Conservation (phyloP, 2,329 filamentous ascomycete genomes). For the Dactylellina drechsleri region DNA sequence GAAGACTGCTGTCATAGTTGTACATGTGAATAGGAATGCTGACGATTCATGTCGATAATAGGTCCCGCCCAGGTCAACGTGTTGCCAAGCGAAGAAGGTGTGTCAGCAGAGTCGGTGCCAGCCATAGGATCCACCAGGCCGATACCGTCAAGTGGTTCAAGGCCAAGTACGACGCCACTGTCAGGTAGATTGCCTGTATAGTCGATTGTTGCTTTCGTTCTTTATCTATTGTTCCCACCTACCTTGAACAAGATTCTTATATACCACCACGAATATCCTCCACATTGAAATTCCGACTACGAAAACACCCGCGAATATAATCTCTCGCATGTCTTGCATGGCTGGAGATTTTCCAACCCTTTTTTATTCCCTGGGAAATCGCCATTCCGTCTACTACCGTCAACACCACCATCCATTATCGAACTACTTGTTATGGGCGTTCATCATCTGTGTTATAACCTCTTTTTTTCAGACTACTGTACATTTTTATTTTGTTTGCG, state of each 20-base stretch:
- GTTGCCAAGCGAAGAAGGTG: conserved; percentile 92
- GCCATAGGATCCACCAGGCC: conserved; percentile 90
- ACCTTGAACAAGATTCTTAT: conserved; percentile 10
- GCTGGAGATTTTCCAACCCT: not conserved
- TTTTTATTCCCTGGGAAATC: conserved; percentile 6
- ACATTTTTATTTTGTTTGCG: conserved; percentile 46
- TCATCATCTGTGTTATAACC: conserved; percentile 55
- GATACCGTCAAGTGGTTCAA: conserved; percentile 99
- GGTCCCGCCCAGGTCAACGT: conserved; percentile 96
- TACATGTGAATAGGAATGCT: conserved; percentile 56
- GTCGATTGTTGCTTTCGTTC: not conserved
- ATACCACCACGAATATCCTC: conserved; percentile 27
- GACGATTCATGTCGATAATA: conserved; percentile 60
- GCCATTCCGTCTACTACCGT: conserved; percentile 4
- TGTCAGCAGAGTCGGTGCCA: conserved; percentile 84
- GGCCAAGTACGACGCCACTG: conserved; percentile 81
- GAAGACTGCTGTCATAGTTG: too few relatives aligned
- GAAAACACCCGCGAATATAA: conserved; percentile 33
- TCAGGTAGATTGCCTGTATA: conserved; percentile 77
- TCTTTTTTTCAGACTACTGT: conserved; percentile 53
- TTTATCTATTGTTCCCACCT: conserved; percentile 19
- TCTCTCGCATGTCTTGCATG: conserved; percentile 19
- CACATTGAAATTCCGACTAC: conserved; percentile 3
- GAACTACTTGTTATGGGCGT: conserved; percentile 54
- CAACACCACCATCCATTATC: conserved; percentile 24